These are phyloP conservation scores for Torulaspora maleeae DNA, from an alignment of 805 yeast species.

Conservation along the genomic window DNA sequence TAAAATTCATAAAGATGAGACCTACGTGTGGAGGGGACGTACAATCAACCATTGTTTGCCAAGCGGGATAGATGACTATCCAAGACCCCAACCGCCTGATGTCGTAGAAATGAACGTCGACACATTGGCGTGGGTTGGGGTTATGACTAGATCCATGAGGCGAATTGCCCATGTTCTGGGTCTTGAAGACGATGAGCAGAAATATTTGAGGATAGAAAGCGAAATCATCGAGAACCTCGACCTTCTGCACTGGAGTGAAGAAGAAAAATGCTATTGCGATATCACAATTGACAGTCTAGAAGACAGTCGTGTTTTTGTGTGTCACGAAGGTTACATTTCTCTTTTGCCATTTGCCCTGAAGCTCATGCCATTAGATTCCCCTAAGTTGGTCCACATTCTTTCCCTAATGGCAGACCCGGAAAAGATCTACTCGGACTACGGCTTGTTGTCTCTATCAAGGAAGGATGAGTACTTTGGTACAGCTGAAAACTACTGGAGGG, in stretches of 20 bases:
- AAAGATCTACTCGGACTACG: slow-evolving; percentile 71
- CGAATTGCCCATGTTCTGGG: slow-evolving; percentile 63
- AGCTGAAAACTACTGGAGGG: slow-evolving; percentile 93
- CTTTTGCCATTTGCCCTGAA: slow-evolving; percentile 78
- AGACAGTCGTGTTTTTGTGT: slow-evolving; percentile 53
- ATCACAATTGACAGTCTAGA: slow-evolving; percentile 66
- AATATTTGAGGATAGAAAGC: slow-evolving; percentile 49
- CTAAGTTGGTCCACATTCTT: slow-evolving; percentile 49
- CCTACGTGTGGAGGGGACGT: slow-evolving; percentile 91
- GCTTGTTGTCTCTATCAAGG: slow-evolving; percentile 76
- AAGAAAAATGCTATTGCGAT: slow-evolving; percentile 72
- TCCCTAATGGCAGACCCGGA: slow-evolving; percentile 61
- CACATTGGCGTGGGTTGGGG: slow-evolving; percentile 86
- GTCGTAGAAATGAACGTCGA: slow-evolving; percentile 89
- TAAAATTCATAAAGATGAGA: slow-evolving; percentile 50
- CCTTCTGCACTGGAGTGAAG: slow-evolving; percentile 73
- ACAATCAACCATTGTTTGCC: slow-evolving; percentile 81
- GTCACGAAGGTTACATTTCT: slow-evolving; percentile 86
- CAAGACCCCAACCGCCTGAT: slow-evolving; percentile 76
- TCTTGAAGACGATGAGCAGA: slow-evolving; percentile 51
- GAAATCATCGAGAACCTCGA: slow-evolving; percentile 63
- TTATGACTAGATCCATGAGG: slow-evolving; percentile 80
- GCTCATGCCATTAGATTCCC: slow-evolving; percentile 48
- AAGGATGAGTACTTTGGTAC: slow-evolving; percentile 60
- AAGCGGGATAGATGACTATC: slow-evolving; percentile 93